These are phyloP conservation scores for Oryza rufipogon DNA, from an alignment of 176 grass and related monocot species.

Conservation along the genomic window DNA sequence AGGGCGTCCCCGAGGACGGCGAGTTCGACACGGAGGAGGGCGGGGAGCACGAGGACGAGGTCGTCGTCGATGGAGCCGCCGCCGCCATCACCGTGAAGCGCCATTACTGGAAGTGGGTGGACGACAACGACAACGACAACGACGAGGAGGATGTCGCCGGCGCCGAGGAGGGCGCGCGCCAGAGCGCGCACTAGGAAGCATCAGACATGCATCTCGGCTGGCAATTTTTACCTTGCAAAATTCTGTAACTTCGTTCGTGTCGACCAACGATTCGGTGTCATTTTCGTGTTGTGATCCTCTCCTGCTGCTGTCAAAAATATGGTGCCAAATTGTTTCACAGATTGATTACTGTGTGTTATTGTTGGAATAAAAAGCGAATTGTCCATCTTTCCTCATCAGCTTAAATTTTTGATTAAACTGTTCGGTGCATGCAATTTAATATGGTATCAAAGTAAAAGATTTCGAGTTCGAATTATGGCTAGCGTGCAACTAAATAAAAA, in stretches of 20 bases:
- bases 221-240: not conserved
- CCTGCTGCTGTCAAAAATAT: too few species aligned
- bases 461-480: too few species aligned
- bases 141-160: not conserved
- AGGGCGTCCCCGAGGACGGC: conserved; percentile 65
- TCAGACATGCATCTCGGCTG: not conserved
- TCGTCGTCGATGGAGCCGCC: conserved; percentile 33
- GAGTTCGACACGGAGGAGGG: conserved; percentile 83
- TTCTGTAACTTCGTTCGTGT: not conserved
- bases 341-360: too few species aligned
- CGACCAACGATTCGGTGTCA: not conserved
- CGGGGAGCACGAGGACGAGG: conserved; percentile 55
- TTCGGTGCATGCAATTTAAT: too few species aligned
- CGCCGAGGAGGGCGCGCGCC: not conserved
- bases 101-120: conserved; percentile 49
- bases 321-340: too few species aligned
- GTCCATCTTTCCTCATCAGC: too few species aligned
- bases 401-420: too few species aligned
- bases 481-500: too few species aligned
- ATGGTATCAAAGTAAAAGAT: too few species aligned
- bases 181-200: not conserved
- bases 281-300: not conserved
- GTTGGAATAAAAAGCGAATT: too few species aligned
- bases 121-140: conserved; percentile 36
- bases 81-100: conserved; percentile 58